Evolutionary conservation across 345 rosid genomes (phyloP), one percentile per base, ranked within the genome.

Genomic region (Eutrema yunnanense): DNA sequence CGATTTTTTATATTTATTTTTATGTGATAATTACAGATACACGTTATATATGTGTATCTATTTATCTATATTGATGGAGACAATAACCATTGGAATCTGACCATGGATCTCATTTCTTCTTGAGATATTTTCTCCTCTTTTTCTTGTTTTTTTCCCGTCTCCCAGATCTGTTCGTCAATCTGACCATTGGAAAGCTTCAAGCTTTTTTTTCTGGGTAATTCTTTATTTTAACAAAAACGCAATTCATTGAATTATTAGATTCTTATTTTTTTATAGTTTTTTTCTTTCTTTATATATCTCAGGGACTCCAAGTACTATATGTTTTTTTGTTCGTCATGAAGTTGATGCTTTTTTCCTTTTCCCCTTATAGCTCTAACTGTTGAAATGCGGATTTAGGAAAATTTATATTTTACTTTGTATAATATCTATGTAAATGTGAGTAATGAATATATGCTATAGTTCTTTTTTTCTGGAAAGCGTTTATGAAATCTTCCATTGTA

Each of bases 81-180:
- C 79, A 32, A 55, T 32, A 38, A 70, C 71, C 80, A 77, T 65
- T 58, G 43, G 62, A 70, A 77, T 71, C 80, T 71, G 76, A 77
- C 80, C 63, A 65, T 77, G 69, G 51, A 71, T 77, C 80, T 71
- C 67, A 11, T 71, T 49, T 65, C 55, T 65, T 26, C 13, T 65
- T 70, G 66, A 76, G 65, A 63, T 76, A 58, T 42, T 67, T 67
- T 44, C 19, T 16, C 9, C 2, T 63, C 29, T 41, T 2, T 3
- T 14, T 2, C 22, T 19, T 19, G 22, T 1, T 4, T 41, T 16
- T 33, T 30, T 6, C 22, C 36, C 36, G 56, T 76, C 76, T 70
- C 76, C 40, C 80, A 77, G 80, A 77, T 77, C 80, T 77, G 73
- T 58, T 77, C 72, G 4, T 69, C 70, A 53, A 62, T 29, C 61